Base-by-base conservation (phyloP, 176 grass and related monocot genomes). In the Hyparrhenia diplandra region DNA sequence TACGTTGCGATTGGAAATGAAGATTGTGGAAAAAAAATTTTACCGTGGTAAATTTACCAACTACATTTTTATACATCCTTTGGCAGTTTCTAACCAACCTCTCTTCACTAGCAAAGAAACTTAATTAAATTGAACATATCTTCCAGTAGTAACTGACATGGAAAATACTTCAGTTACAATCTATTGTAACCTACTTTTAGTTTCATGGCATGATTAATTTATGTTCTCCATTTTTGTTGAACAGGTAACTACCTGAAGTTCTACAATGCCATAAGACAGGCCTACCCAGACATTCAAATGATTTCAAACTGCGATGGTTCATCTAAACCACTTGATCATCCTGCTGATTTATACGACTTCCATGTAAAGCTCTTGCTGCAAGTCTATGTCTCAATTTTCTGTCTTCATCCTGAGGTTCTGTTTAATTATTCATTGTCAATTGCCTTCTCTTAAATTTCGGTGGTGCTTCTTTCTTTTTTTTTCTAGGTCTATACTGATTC, bases 1-100 rank as follows among this genome's bases (percentile, higher is more conserved):
- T 95, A 95, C 60, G 89, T 98, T 62, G 96, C 96, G 36, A 87
- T 98, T 43, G 96, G 96, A 46, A 98, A 98, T 78, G 96, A 98
- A 91, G 92, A 98, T 46, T 95, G 96, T 17, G 83, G 90, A 68
- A 91, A 89, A 89, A 47, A 80, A 80, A 43, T 89, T 90, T 84
- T 97, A 97, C 76, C 77, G 29, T 9, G 91, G 91, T 94, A 74
- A 60, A 30, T 60, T 77, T 31, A 9, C 64, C 73, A 69, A 46
- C 27, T 65, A 20, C 5, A 71, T 79, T 40, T 23, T 45, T 76
- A 4, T 74, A 6, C 51, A 84, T 79, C 30, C n/a, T 12, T 37
- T 47, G 9, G 65, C 61, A 18, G 21, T 40, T 75, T 35, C 31
- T 35, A 49, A 12, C 10, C 1, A 8, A 21, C 45, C 1, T 49